Evolutionary conservation across 2,329 filamentous ascomycete species (phyloP).

Genomic region (Dryadomyces quercus-mongolicae): DNA sequence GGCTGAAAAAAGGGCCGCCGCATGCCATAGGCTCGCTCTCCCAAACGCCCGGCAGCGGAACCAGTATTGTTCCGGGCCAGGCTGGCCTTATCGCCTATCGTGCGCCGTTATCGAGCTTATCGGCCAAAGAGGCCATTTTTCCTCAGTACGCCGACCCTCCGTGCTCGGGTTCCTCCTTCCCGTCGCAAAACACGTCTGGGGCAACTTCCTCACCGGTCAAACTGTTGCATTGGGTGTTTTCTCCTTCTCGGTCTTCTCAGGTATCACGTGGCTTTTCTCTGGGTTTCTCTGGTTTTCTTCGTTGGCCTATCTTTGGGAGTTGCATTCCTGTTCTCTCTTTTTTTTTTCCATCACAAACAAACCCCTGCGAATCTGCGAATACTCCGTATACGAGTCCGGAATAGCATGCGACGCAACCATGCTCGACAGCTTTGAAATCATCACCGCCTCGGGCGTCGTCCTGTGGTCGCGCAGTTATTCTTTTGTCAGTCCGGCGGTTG

Average conservation of each 20-base stretch:
- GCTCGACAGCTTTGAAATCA: conserved; percentile 93
- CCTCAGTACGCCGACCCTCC: neutral
- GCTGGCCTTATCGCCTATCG: neutral
- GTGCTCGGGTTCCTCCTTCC: neutral
- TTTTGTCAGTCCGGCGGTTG: conserved; percentile 64
- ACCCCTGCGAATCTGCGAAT: neutral
- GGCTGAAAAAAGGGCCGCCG: neutral
- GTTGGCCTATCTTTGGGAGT: neutral
- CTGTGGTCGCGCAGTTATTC: conserved; percentile 88
- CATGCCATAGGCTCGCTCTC: neutral
- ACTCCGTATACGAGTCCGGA: too few relatives aligned
- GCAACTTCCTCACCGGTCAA: too few relatives aligned
- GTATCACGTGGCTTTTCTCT: too few relatives aligned
- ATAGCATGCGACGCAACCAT: conserved; percentile 33
- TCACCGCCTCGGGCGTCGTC: conserved; percentile 92
- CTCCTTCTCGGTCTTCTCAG: neutral
- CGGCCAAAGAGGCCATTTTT: neutral
- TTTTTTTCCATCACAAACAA: neutral
- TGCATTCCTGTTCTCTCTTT: neutral
- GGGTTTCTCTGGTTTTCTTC: neutral
- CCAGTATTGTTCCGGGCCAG: neutral
- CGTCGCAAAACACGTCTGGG: too few relatives aligned
- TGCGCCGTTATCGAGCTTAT: neutral
- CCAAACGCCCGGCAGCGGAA: neutral
- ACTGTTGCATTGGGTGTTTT: neutral